phyloP scores from a whole-genome alignment of 2,329 filamentous ascomycete genomes.

The Periconia sp. region DNA sequence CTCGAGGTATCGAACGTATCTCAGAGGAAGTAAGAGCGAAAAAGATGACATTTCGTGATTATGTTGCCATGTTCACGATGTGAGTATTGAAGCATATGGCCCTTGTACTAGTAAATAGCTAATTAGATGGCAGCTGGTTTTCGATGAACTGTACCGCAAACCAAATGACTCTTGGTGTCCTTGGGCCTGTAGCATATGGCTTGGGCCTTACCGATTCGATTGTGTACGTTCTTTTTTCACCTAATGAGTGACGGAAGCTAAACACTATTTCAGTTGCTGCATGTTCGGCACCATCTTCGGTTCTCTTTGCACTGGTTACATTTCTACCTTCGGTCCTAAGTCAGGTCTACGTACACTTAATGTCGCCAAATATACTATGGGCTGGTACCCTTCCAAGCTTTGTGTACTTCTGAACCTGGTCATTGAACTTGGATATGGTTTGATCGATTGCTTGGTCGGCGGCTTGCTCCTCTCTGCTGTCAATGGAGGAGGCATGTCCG shows the following conservation, averaged over 20 bases:
- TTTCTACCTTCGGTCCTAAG: slow-evolving; percentile 26
- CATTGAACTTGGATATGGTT: slow-evolving; percentile 62
- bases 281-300: slow-evolving; percentile 31
- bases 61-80: slow-evolving; percentile 32
- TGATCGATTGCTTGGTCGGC: slow-evolving; percentile 65
- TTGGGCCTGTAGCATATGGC: slow-evolving; percentile 29
- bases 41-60: slow-evolving; percentile 20
- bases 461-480: slow-evolving; percentile 68
- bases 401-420: slow-evolving; percentile 60
- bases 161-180: slow-evolving; percentile 49
- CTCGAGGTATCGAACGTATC: slow-evolving; percentile 41
- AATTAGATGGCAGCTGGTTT: slow-evolving; percentile 53
- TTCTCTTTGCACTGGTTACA: slow-evolving; percentile 27
- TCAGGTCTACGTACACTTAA: slow-evolving; percentile 40
- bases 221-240: slow-evolving; percentile 8
- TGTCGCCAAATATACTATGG: slow-evolving; percentile 62
- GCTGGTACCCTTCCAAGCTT: slow-evolving; percentile 68
- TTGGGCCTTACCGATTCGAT: slow-evolving; percentile 26
- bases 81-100: too few species aligned
- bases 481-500: slow-evolving; percentile 59
- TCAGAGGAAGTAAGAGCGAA: slow-evolving; percentile 30
- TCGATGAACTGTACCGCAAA: slow-evolving; percentile 66
- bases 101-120: slow-evolving; percentile 1
- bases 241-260: neutral
- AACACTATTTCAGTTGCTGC: slow-evolving; percentile 8